Evolutionary conservation across 495 filamentous ascomycete species (phyloP), one percentile per base, ranked within the genome.

Genomic region (Chaetomidium leptoderma): DNA sequence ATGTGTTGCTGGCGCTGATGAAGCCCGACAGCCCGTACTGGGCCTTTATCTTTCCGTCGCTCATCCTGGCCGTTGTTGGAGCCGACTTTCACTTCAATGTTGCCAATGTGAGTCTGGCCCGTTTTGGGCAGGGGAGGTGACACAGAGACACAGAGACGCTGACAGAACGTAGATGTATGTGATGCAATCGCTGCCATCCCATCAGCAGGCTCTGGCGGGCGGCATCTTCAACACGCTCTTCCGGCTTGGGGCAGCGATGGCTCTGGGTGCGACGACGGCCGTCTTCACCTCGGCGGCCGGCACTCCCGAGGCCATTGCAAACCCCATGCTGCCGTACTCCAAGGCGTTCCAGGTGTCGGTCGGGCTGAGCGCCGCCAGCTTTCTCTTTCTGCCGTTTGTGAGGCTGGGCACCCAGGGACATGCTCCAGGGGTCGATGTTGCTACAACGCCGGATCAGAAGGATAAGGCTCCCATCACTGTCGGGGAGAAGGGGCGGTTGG

Each of bases 51-150:
- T 83, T 85, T 60, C 80, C 81, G 2, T 70, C 76, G 14, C 74
- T 84, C 45, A 63, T 82, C 11, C 63, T 83, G 16, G 69, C 64
- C 44, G 80, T 83, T 14, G 75, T 79, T n/a, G 81, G 81, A 6
- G 80, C 79, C 13, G 81, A 85, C 65, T 75, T 81, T 13, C 79
- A 84, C 57, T 84, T 85, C 67, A 84, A 83, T 48, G 81, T 84
- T 35, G 76, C 77, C 6, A 85, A 85, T 63, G 80, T 83, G 47
- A 67, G 77, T 67, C 21, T 8, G 19, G 32, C 23, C 33, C 43
- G 46, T 32, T 27, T 52, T n/a, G n/a, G n/a, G n/a, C n/a, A n/a
- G n/a, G n/a, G n/a, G n/a, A n/a, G n/a, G n/a, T n/a, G n/a, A n/a
- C n/a, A 37, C 35, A 14, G 35, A 37, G 35, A 32, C 30, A 32